Base-by-base conservation (phyloP, 129 eudicot species). In the Pittosporum tobira region DNA sequence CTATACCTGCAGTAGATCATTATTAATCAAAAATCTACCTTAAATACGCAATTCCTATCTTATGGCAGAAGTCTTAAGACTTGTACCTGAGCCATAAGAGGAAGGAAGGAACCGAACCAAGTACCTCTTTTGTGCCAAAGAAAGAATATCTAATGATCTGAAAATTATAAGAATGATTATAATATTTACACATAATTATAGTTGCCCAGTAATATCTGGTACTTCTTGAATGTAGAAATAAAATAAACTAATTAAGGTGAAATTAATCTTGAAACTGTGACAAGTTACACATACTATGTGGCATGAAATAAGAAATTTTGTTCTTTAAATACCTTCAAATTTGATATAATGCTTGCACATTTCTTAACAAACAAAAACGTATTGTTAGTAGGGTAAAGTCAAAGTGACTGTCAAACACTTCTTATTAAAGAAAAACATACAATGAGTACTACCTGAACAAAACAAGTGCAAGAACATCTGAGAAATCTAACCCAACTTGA, bases 21-120 rank as follows among this genome's bases (percentile, higher is more conserved):
- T 19, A 18, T 36, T 19, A 46, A 47, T 38, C 10, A 62, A 19
- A 64, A 51, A 27, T 31, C 29, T 36, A 43, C 57, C 62, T 25
- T 56, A 56, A 67, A 23, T 15, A 53, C 22, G 59, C 3, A 21
- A 51, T 24, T 48, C 58, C 27, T 47, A 18, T 53, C 50, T 12
- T 24, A 50, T 18, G 44, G 51, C 47, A 12, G 48, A 48, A 48
- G 25, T 59, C 44, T 25, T 6, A 61, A 44, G 28, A 49, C 70
- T 70, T 36, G 19, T 75, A 86, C 95, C 95, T 82, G 66, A 91
- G 88, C 99, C 99, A 91, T 69, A 76, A 74, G 69, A 91, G 85
- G 78, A 82, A 87, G 52, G 84, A 78, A 22, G 96, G 99, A 48
- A 94, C 67, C 59, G 79, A 80, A 16, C 99, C 99, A 40, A 91